Conservation (phyloP, 768 basidiomycete species). For the Suillus cothurnatus region DNA sequence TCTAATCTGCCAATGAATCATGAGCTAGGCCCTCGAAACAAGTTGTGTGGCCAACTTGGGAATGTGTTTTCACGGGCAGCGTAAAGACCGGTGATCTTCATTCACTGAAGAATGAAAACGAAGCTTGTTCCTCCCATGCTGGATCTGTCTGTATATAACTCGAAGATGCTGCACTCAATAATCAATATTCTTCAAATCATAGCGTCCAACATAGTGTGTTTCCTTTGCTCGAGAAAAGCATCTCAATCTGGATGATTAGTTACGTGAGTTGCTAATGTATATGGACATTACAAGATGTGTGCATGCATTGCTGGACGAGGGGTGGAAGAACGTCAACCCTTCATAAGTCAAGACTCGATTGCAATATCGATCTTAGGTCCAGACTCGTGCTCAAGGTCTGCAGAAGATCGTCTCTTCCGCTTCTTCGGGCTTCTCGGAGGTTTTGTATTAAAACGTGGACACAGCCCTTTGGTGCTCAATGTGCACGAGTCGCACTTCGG, state of each 20-base stretch:
- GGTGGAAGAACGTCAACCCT: not conserved
- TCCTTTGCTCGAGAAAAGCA: not conserved
- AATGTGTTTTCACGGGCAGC: not conserved
- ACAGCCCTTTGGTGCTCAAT: conserved; percentile 55
- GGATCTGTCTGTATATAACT: not conserved
- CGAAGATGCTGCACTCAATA: not conserved
- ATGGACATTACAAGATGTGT: not conserved
- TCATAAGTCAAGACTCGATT: conserved; percentile 27
- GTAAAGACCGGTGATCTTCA: not conserved
- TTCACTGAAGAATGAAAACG: not conserved
- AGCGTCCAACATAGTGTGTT: not conserved
- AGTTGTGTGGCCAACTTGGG: not conserved
- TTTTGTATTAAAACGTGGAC: conserved; percentile 61
- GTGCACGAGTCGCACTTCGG: conserved; percentile 69
- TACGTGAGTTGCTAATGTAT: not conserved
- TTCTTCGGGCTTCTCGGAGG: conserved; percentile 19
- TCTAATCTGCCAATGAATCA: not conserved
- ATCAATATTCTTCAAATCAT: not conserved
- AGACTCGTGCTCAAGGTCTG: conserved; percentile 10
- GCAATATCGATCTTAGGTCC: conserved; percentile 43
- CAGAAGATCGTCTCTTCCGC: conserved; percentile 12
- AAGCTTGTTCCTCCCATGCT: not conserved
- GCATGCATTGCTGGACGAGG: not conserved
- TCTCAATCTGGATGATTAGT: not conserved
- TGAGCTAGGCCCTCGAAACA: not conserved